These are phyloP conservation scores for Shiraia bambusicola DNA, from an alignment of 2,329 filamentous ascomycete genomes.

Conservation along the genomic window DNA sequence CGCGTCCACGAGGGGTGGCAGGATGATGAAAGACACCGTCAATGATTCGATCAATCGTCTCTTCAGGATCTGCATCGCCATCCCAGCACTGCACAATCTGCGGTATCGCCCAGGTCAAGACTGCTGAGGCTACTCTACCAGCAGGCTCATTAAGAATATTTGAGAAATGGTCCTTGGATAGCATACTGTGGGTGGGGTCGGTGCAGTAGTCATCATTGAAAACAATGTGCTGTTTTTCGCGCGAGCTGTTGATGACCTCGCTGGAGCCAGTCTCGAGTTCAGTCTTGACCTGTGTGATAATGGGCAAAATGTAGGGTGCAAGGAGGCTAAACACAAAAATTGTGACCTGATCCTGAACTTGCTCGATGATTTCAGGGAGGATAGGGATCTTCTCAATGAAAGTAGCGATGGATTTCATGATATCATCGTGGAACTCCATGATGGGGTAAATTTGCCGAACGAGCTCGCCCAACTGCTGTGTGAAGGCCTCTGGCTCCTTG, in stretches of 20 bases:
- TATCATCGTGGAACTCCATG: constrained; percentile 85
- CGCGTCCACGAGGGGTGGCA: constrained; percentile 68
- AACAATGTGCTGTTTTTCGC: constrained; percentile 81
- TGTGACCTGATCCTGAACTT: constrained; percentile 83
- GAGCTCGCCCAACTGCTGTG: constrained; percentile 70
- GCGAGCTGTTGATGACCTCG: constrained; percentile 83
- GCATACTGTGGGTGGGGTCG: constrained; percentile 92
- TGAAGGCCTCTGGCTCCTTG: constrained; percentile 80
- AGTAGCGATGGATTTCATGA: constrained; percentile 76
- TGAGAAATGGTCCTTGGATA: constrained; percentile 93
- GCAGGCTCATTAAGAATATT: constrained; percentile 87
- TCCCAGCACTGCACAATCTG: constrained; percentile 89
- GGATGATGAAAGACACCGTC: constrained; percentile 86
- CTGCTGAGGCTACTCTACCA: constrained; percentile 75
- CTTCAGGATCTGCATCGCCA: constrained; percentile 71
- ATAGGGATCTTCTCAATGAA: constrained; percentile 84
- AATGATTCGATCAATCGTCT: constrained; percentile 74
- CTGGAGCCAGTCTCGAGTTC: constrained; percentile 84
- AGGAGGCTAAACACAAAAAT: constrained; percentile 90
- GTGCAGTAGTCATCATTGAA: constrained; percentile 75
- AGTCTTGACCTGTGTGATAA: constrained; percentile 82
- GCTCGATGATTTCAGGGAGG: constrained; percentile 79
- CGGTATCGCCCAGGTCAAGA: constrained; percentile 83
- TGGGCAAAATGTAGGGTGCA: constrained; percentile 81
- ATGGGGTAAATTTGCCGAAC: constrained; percentile 83